These are phyloP conservation scores for Aureobasidium vineae DNA, from an alignment of 2,329 filamentous ascomycete genomes.

Conservation along the genomic window DNA sequence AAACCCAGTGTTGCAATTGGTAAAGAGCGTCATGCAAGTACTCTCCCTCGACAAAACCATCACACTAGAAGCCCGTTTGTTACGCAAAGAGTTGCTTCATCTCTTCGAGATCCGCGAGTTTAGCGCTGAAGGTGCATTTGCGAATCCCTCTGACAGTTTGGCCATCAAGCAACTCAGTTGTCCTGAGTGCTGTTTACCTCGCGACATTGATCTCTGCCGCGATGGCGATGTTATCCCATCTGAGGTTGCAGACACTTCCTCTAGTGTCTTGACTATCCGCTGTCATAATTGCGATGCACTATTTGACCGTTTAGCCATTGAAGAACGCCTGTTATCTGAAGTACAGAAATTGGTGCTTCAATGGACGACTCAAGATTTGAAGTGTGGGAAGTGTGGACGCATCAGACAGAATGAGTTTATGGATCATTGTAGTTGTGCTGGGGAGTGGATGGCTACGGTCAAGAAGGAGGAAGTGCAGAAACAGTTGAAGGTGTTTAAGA, in stretches of 20 bases:
- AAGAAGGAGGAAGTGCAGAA: slow-evolving; percentile 64
- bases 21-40: slow-evolving; percentile 91
- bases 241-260: background rate
- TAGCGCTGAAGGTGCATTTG: slow-evolving; percentile 79
- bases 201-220: slow-evolving; percentile 88
- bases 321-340: slow-evolving; percentile 75
- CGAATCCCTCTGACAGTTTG: slow-evolving; percentile 76
- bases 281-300: slow-evolving; percentile 74
- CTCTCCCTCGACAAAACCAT: slow-evolving; percentile 88
- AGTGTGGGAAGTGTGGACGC: slow-evolving; percentile 67
- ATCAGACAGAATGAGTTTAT: slow-evolving; percentile 87
- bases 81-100: slow-evolving; percentile 83
- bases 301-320: slow-evolving; percentile 75
- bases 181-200: slow-evolving; percentile 82
- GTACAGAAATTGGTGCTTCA: slow-evolving; percentile 72
- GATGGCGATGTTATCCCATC: slow-evolving; percentile 73
- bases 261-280: slow-evolving; percentile 34
- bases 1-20: slow-evolving; percentile 83
- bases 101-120: slow-evolving; percentile 97
- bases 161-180: slow-evolving; percentile 76
- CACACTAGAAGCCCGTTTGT: slow-evolving; percentile 77
- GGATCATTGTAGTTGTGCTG: slow-evolving; percentile 93
- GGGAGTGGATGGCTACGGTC: slow-evolving; percentile 74
- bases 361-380: slow-evolving; percentile 88
- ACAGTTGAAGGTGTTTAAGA: slow-evolving; percentile 66